Percentiles rank a stretch among this genome's conserved stretches.
phyloP scores from a whole-genome alignment of 805 yeast genomes.

The Cyberlindnera mycetangii region DNA sequence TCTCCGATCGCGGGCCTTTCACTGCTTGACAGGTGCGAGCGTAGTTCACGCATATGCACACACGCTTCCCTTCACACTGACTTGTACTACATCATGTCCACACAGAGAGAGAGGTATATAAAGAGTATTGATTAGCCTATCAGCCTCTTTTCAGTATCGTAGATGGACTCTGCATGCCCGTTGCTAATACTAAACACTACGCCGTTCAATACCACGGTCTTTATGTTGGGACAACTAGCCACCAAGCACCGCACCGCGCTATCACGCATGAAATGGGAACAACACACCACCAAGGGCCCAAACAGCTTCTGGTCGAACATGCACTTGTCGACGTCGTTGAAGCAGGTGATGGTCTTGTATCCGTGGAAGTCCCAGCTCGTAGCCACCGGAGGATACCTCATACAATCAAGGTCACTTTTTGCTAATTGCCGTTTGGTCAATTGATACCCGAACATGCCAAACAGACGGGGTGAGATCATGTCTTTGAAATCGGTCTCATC shows the following conservation, averaged over 20 bases:
- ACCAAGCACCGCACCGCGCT: conserved; percentile 39
- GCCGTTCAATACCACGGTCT: conserved; percentile 38
- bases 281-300: conserved; percentile 36
- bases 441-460: conserved; percentile 49
- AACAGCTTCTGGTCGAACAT: conserved; percentile 43
- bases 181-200: conserved; percentile 34
- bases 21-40: too few relatives aligned
- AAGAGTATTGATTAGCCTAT: background rate
- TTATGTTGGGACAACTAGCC: conserved; percentile 33
- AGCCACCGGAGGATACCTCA: conserved; percentile 32
- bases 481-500: conserved; percentile 50
- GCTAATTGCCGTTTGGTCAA: conserved; percentile 35
- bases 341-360: conserved; percentile 39
- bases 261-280: conserved; percentile 45
- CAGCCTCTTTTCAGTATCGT: conserved; percentile 19
- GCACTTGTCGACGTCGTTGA: conserved; percentile 36
- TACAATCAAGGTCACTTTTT: conserved; percentile 32
- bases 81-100: too few relatives aligned
- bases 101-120: too few relatives aligned
- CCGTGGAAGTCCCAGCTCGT: conserved; percentile 50
- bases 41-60: too few relatives aligned
- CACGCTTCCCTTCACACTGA: too few relatives aligned
- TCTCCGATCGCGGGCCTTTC: too few relatives aligned
- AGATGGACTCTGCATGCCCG: conserved; percentile 23
- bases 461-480: conserved; percentile 54